Evolutionary conservation across 2,329 filamentous ascomycete genomes (phyloP).

Genomic region (Sporothrix pallida): DNA sequence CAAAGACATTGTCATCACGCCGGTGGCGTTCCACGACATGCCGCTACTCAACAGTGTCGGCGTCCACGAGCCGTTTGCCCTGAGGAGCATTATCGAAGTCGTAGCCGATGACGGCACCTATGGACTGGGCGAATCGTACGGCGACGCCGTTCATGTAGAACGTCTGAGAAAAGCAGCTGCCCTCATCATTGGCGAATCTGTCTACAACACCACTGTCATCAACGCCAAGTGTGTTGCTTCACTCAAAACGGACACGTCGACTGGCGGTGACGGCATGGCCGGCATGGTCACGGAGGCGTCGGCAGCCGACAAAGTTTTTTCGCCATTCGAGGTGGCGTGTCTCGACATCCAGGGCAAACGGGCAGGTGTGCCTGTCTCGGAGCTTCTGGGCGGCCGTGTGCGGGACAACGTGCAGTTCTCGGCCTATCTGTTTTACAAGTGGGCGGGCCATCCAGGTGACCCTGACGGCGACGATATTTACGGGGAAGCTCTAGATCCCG

Average conservation of each 20-base stretch:
- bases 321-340: slow-evolving; percentile 51
- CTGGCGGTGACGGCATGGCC: slow-evolving; percentile 28
- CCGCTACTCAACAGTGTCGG: slow-evolving; percentile 52
- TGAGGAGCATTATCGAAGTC: slow-evolving; percentile 51
- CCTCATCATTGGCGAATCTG: background rate
- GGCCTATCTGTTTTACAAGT: slow-evolving; percentile 37
- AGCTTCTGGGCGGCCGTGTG: slow-evolving; percentile 49
- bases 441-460: background rate
- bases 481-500: background rate
- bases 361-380: slow-evolving; percentile 48
- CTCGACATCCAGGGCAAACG: slow-evolving; percentile 52
- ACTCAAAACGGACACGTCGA: background rate
- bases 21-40: slow-evolving; percentile 54
- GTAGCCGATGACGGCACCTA: slow-evolving; percentile 41
- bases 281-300: slow-evolving; percentile 52
- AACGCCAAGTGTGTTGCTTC: background rate
- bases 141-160: background rate
- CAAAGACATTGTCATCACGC: slow-evolving; percentile 50
- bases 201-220: background rate
- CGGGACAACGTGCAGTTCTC: slow-evolving; percentile 50
- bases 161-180: background rate
- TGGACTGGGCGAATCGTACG: background rate
- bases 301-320: slow-evolving; percentile 51
- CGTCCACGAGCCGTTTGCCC: slow-evolving; percentile 51
- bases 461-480: background rate